Conservation (phyloP, 2,329 filamentous ascomycete genomes). For the Bimuria novae-zelandiae region DNA sequence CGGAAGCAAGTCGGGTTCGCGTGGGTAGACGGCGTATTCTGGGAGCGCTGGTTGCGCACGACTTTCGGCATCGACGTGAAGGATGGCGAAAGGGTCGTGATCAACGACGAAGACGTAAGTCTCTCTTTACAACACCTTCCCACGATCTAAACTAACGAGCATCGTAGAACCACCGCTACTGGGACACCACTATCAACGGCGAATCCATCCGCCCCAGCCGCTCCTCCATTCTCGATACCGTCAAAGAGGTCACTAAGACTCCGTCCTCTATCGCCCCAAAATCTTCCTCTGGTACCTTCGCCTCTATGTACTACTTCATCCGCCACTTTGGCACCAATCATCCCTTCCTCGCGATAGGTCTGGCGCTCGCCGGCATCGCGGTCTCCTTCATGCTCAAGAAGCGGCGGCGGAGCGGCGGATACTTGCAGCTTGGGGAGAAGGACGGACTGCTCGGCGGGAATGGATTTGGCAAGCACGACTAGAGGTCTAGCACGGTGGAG, state of each 20-base stretch:
- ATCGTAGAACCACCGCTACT: conserved; percentile 82
- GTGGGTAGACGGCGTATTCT: conserved; percentile 96
- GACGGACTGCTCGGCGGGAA: conserved; percentile 67
- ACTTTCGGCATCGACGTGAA: conserved; percentile 89
- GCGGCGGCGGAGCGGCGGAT: conserved; percentile 52
- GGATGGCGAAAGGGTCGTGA: conserved; percentile 88
- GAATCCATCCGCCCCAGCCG: conserved; percentile 88
- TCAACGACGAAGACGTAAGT: conserved; percentile 96
- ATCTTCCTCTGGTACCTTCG: conserved; percentile 73
- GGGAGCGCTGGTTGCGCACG: conserved; percentile 95
- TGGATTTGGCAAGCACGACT: conserved; percentile 49
- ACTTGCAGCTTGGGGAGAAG: conserved; percentile 70
- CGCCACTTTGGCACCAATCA: conserved; percentile 50
- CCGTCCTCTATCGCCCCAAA: conserved; percentile 76
- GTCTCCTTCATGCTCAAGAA: conserved; percentile 44
- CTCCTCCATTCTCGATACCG: conserved; percentile 87
- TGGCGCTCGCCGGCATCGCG: conserved; percentile 61
- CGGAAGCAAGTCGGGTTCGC: conserved; percentile 92
- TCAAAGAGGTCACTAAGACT: conserved; percentile 70
- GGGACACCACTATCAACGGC: conserved; percentile 88
- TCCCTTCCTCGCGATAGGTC: conserved; percentile 55
- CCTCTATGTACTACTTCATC: conserved; percentile 66
- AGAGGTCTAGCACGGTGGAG: not conserved
- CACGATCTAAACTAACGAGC: conserved; percentile 10
- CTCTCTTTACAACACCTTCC: not conserved